Evolutionary conservation across 2,329 filamentous ascomycete genomes (phyloP).

Genomic region (Sclerotinia sclerotiorum): DNA sequence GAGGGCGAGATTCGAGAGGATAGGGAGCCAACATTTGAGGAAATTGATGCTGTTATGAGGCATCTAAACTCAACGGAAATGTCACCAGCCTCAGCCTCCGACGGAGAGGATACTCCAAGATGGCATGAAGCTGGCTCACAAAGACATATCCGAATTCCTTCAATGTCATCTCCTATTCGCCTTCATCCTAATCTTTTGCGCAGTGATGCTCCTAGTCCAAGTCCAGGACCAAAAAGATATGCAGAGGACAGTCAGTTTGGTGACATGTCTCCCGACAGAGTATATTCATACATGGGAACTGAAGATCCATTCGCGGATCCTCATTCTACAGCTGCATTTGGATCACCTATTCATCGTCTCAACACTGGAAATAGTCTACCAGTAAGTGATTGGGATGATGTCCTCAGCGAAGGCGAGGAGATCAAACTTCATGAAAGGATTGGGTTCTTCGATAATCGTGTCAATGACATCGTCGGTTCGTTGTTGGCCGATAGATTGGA

Average conservation of each 20-base stretch:
- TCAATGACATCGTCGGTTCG: conserved; percentile 80
- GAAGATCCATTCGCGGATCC: conserved; percentile 40
- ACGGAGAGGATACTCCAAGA: conserved; percentile 42
- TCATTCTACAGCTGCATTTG: conserved; percentile 46
- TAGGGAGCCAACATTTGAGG: conserved; percentile 59
- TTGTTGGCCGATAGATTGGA: conserved; percentile 74
- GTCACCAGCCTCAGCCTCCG: conserved; percentile 44
- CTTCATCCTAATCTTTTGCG: conserved; percentile 55
- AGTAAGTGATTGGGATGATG: conserved; percentile 89
- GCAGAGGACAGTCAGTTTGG: conserved; percentile 10
- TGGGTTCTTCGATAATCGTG: conserved; percentile 86
- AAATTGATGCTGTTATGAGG: conserved; percentile 91
- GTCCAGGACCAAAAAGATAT: conserved; percentile 50
- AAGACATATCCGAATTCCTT: conserved; percentile 43
- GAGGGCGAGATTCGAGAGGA: conserved; percentile 25
- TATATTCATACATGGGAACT: conserved; percentile 49
- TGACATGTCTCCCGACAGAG: conserved; percentile 43
- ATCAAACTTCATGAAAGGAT: conserved; percentile 78
- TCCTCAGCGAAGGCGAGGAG: conserved; percentile 79
- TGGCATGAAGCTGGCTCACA: conserved; percentile 50
- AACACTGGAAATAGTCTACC: conserved; percentile 63
- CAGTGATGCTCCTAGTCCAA: conserved; percentile 73
- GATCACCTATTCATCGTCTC: conserved; percentile 61
- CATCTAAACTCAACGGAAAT: conserved; percentile 74
- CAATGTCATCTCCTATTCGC: conserved; percentile 54